Percentiles rank a stretch among this genome's conserved stretches.
Evolutionary conservation across 306 rosid genomes (phyloP).

Genomic region (Mimosa bimucronata): DNA sequence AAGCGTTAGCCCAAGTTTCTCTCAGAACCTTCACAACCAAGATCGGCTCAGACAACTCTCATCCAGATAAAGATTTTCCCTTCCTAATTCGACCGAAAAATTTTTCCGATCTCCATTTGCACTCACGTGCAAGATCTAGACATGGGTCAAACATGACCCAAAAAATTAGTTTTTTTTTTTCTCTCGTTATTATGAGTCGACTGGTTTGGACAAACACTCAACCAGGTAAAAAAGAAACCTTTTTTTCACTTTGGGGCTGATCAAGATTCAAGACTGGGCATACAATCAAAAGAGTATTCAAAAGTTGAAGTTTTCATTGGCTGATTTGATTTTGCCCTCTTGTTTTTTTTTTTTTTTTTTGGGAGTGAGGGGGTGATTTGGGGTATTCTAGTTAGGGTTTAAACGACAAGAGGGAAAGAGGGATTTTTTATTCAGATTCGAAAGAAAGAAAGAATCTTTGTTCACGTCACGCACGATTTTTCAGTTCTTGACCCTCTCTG

Average conservation of each 20-base stretch:
- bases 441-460: constrained; percentile 62
- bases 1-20: constrained; percentile 34
- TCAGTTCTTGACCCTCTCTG: constrained; percentile 69
- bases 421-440: neutral
- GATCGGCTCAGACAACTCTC: constrained; percentile 38
- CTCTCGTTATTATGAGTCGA: constrained; percentile 7
- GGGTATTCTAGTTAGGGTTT: constrained; percentile 66
- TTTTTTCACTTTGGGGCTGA: constrained; percentile 11
- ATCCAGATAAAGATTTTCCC: constrained; percentile 49
- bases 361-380: constrained; percentile 39
- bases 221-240: constrained; percentile 22
- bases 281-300: constrained; percentile 34
- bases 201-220: constrained; percentile 32
- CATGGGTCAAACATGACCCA: constrained; percentile 48
- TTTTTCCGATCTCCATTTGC: constrained; percentile 49
- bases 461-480: constrained; percentile 82
- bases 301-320: constrained; percentile 37
- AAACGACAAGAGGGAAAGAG: neutral
- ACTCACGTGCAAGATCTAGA: constrained; percentile 49
- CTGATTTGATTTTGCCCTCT: constrained; percentile 32
- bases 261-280: constrained; percentile 9
- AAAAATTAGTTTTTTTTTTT: constrained; percentile 49
- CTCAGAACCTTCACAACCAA: constrained; percentile 39
- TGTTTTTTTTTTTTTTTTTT: constrained; percentile 40
- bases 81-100: neutral